These are phyloP conservation scores for Rosa multiflora DNA, from an alignment of 306 rosid species.

Conservation along the genomic window DNA sequence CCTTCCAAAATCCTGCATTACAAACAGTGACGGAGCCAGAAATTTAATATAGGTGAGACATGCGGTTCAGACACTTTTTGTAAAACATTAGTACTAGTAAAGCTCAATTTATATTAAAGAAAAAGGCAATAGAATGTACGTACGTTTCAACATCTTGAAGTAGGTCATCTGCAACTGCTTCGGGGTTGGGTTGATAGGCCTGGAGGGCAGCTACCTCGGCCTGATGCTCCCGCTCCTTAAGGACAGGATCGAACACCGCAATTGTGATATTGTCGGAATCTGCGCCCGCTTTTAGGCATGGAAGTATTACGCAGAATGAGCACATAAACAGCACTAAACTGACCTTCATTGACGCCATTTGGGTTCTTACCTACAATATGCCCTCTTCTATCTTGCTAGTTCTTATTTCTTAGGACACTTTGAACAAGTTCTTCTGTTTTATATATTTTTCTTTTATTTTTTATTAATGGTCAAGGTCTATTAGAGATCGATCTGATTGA, in stretches of 20 bases:
- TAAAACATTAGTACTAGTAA: no score
- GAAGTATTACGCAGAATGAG: slow-evolving; percentile 43
- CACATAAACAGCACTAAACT: slow-evolving; percentile 33
- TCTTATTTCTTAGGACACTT: background rate
- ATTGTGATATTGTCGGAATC: slow-evolving; percentile 1
- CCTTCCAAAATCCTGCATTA: background rate
- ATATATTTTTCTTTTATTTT: no score
- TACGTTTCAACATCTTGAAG: slow-evolving; percentile 42
- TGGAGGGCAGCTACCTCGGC: slow-evolving; percentile 42
- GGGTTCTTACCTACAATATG: background rate
- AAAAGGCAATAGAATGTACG: background rate
- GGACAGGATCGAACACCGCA: slow-evolving; percentile 40
- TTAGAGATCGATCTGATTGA: slow-evolving; percentile 9
- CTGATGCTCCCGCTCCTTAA: slow-evolving; percentile 22
- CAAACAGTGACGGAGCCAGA: background rate
- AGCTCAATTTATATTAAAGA: background rate
- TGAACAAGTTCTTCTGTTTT: background rate
- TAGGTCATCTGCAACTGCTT: slow-evolving; percentile 36
- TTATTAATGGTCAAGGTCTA: slow-evolving; percentile 13
- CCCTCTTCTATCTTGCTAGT: background rate
- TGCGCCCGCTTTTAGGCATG: slow-evolving; percentile 43
- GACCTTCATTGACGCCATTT: slow-evolving; percentile 38
- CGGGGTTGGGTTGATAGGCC: slow-evolving; percentile 57
- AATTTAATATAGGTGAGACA: background rate
- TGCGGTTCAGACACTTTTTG: background rate